Conservation (phyloP, 148 eudicot species). For the Diospyros kaki region DNA sequence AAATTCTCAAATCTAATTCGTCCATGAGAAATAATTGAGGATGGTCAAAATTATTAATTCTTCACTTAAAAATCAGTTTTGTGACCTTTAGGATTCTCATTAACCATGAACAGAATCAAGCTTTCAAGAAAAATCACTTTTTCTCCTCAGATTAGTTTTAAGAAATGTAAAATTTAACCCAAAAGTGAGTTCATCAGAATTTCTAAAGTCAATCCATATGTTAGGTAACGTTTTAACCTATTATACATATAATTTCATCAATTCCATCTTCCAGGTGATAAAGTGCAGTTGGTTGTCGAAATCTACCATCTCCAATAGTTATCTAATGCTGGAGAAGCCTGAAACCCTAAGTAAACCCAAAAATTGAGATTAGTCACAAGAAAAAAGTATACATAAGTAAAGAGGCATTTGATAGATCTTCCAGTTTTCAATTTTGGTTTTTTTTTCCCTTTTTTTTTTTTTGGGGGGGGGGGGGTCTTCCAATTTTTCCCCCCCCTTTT, state of each 20-base stretch:
- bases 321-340: not conserved
- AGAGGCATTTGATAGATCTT: not conserved
- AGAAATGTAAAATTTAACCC: not conserved
- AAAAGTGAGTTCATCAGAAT: conserved; percentile 1
- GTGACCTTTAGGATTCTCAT: not conserved
- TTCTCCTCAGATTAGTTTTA: not conserved
- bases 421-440: no score
- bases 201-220: not conserved
- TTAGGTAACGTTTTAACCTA: not conserved
- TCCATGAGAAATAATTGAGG: not conserved
- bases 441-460: no score
- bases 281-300: not conserved
- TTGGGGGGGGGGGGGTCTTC: no score
- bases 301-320: not conserved
- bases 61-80: not conserved
- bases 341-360: not conserved
- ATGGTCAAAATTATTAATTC: not conserved
- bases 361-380: not conserved
- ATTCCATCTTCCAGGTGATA: not conserved
- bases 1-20: not conserved
- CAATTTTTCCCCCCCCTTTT: no score
- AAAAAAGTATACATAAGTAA: not conserved
- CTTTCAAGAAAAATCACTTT: not conserved
- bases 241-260: not conserved
- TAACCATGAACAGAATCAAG: not conserved